phyloP scores from a whole-genome alignment of 176 grass and related monocot genomes.

The Saccharum spontaneum region DNA sequence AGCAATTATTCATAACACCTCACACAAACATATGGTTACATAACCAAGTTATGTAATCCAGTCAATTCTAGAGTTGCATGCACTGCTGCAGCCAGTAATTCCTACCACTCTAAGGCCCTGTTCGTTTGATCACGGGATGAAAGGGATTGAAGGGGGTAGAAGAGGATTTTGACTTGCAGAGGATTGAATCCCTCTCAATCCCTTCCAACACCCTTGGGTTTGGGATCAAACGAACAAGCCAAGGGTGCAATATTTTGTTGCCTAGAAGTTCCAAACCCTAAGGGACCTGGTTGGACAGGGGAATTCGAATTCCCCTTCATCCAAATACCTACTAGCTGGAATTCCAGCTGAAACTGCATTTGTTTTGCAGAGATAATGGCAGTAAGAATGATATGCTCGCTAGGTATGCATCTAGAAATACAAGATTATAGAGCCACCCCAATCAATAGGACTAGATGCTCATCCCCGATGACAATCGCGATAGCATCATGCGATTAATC shows the following conservation, averaged over 20 bases:
- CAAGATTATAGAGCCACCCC: not conserved
- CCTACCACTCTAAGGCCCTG: not conserved
- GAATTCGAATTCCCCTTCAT: not conserved
- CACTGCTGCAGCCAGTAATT: not conserved
- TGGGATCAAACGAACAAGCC: too few species aligned
- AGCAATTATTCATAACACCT: not conserved
- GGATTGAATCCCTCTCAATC: too few species aligned
- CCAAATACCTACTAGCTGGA: not conserved
- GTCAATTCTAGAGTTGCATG: not conserved
- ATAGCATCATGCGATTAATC: not conserved
- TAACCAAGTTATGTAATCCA: not conserved
- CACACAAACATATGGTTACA: not conserved
- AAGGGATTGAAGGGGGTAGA: too few species aligned
- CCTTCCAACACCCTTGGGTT: too few species aligned
- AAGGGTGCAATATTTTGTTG: not conserved
- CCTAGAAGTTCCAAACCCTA: not conserved
- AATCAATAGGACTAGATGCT: not conserved
- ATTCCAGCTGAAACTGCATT: not conserved
- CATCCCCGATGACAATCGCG: not conserved
- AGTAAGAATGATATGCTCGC: not conserved
- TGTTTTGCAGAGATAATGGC: not conserved
- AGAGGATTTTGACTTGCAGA: too few species aligned
- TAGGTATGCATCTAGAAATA: not conserved
- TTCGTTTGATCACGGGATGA: too few species aligned
- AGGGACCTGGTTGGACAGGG: not conserved